These are phyloP conservation scores for Penicillium samsonianum DNA, from an alignment of 495 filamentous ascomycete genomes.

Conservation along the genomic window DNA sequence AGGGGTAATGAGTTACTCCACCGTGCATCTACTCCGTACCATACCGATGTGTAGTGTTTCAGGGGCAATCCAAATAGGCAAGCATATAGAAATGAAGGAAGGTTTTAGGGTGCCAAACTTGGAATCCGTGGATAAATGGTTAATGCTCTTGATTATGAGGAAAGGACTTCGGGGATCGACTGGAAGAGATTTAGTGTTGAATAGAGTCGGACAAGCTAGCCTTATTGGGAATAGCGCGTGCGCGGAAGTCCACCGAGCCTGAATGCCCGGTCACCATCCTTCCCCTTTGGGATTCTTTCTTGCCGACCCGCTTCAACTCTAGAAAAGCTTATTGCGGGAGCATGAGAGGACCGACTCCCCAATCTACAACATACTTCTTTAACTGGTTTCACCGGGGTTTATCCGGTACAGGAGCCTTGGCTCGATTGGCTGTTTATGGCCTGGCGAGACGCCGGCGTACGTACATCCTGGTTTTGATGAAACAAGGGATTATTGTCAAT, in stretches of 20 bases:
- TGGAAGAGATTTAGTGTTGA: background rate
- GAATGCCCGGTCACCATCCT: background rate
- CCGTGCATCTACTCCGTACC: background rate
- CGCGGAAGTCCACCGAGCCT: background rate
- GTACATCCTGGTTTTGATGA: constrained; percentile 8
- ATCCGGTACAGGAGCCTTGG: background rate
- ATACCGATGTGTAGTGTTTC: too few relatives aligned
- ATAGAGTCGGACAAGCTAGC: constrained; percentile 8
- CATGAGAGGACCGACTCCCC: background rate
- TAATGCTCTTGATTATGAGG: too few relatives aligned
- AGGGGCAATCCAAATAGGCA: constrained; percentile 2
- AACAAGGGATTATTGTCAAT: background rate
- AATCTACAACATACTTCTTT: background rate
- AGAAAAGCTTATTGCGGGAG: background rate
- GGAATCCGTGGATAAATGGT: too few relatives aligned
- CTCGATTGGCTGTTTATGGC: background rate
- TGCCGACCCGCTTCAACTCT: constrained; percentile 1
- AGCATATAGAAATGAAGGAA: background rate
- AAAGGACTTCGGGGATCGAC: background rate
- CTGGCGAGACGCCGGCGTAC: constrained; percentile 6
- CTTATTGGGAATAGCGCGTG: background rate
- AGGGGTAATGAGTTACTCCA: background rate
- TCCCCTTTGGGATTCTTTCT: background rate
- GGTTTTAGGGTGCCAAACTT: background rate
- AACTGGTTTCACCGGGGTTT: background rate